Base-by-base conservation (phyloP, 208 protist species). In the Trypanosoma theileri region DNA sequence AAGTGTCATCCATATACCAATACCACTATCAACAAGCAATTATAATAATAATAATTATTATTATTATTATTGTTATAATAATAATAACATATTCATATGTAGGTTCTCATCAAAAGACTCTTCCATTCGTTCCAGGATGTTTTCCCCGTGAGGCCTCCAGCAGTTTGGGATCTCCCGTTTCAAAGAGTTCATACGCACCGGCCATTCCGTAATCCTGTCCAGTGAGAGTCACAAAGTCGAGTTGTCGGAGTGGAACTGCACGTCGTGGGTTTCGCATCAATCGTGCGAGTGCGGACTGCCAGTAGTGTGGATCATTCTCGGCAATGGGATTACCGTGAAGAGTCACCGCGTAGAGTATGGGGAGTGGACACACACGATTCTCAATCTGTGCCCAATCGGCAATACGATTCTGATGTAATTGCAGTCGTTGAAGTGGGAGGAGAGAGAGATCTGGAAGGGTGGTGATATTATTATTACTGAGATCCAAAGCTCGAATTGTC, bases 311-410 rank as follows among this genome's bases (percentile, higher is more conserved):
- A 8, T 76, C 73, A 57, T 81, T 75, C 74, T 92, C 80, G 11
- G 85, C 78, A 52, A 96, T 82, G 9, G 90, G 90, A 74, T 93
- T 96, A 12, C 90, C 90, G 75, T 96, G 81, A 59, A 96, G 69
- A 16, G 90, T 91, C 35, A 96, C 51, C 0, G 75, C 55, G 9
- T 75, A 22, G 13, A 93, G 69, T 48, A 81, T 81, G 8, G 85
- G 87, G 28, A 96, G 77, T 13, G 80, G 63, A 48, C 81, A 85
- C n/a, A 95, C 78, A 0, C 75, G 53, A 44, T 57, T 58, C 69
- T 92, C 86, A 17, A 96, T 77, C 58, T 92, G 76, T 7, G 56
- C 59, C 82, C 86, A 96, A 62, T 90, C 87, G 16, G 59, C 53
- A 46, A 96, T 90, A 35, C 69, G 63, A 73, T 96, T 96, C 54